A percentile compares a stretch with the other conserved stretches of the same genome.
Evolutionary conservation across 192 early-diverging fungal genomes (phyloP).

Genomic region (Chytriomyces sp.): DNA sequence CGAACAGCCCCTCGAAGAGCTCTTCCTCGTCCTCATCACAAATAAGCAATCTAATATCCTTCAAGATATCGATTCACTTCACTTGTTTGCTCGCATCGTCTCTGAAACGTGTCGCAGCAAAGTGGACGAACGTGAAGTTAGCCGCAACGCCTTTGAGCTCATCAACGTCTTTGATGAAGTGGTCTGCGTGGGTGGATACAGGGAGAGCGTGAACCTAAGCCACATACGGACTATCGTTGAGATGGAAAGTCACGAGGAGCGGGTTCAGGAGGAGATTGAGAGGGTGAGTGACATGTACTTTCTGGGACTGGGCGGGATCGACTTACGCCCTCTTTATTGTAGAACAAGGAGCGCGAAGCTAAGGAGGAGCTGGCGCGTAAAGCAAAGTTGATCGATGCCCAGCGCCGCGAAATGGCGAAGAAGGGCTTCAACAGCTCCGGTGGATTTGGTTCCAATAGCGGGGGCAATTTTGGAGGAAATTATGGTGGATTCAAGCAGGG

Average conservation of each 20-base stretch:
- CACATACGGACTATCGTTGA: conserved; percentile 92
- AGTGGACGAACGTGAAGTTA: conserved; percentile 83
- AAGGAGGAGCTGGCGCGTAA: conserved; percentile 94
- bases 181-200: conserved; percentile 79
- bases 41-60: conserved; percentile 94
- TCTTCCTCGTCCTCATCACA: conserved; percentile 96
- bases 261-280: conserved; percentile 93
- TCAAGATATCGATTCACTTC: conserved; percentile 96
- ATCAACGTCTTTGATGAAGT: conserved; percentile 95
- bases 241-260: conserved; percentile 99
- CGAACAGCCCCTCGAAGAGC: conserved; percentile 83
- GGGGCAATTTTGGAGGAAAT: conserved; percentile 51
- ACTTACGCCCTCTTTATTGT: not conserved
- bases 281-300: conserved; percentile 47
- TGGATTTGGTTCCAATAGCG: conserved; percentile 41
- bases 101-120: conserved; percentile 81
- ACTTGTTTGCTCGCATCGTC: conserved; percentile 90
- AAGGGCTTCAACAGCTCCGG: conserved; percentile 53
- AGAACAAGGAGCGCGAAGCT: conserved; percentile 95
- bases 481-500: conserved; percentile 35
- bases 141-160: conserved; percentile 85
- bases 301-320: not conserved
- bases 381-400: conserved; percentile 88
- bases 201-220: conserved; percentile 88
- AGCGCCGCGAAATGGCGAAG: conserved; percentile 71